Evolutionary conservation across 352 stramenopile species (phyloP).

Genomic region (Globisporangium iwayamae): DNA sequence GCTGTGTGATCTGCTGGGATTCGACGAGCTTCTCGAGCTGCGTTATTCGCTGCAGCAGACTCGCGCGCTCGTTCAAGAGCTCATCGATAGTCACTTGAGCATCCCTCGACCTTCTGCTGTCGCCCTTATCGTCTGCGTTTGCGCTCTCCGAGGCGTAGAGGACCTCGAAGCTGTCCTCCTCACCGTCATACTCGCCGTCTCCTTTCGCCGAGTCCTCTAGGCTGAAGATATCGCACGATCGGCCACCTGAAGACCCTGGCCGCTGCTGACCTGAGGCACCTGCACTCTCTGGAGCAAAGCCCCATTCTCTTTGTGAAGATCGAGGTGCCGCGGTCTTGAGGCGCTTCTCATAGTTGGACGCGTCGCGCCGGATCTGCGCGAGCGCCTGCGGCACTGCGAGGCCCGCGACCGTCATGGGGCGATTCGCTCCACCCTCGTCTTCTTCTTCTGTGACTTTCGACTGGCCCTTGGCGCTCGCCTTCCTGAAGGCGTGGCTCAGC

Average conservation of each 20-base stretch:
- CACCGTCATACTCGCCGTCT: slow-evolving; percentile 24
- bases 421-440: background rate
- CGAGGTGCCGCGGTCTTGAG: slow-evolving; percentile 38
- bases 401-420: slow-evolving; percentile 53
- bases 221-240: slow-evolving; percentile 16
- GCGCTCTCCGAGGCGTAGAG: background rate
- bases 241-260: background rate
- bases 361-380: slow-evolving; percentile 40
- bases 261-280: background rate
- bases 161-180: slow-evolving; percentile 21
- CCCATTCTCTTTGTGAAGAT: background rate
- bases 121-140: background rate
- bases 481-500: slow-evolving; percentile 40
- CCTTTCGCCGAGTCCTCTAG: slow-evolving; percentile 34
- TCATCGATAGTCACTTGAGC: slow-evolving; percentile 15
- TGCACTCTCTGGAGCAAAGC: background rate
- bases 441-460: background rate
- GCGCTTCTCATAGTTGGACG: slow-evolving; percentile 35
- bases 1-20: background rate
- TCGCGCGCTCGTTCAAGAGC: slow-evolving; percentile 32
- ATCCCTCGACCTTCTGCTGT: background rate
- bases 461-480: slow-evolving; percentile 22
- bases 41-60: slow-evolving; percentile 35
- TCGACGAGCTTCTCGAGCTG: slow-evolving; percentile 34
- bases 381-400: slow-evolving; percentile 46